Evolutionary conservation across 1,139 yeast species (phyloP), one percentile per base, ranked within the genome.

Genomic region (Starmera stellimalicola): DNA sequence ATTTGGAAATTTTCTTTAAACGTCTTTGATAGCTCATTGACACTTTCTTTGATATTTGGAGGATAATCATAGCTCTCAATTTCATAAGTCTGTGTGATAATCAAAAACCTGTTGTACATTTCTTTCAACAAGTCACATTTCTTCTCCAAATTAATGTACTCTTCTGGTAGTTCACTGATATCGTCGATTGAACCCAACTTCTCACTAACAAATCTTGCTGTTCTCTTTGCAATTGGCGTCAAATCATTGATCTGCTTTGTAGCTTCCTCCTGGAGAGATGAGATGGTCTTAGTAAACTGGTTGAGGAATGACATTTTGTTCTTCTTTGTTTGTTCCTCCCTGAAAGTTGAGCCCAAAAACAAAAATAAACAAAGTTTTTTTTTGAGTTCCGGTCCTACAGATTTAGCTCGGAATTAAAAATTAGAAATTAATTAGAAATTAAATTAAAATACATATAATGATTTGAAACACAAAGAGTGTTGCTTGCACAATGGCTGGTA

Each of bases 1-100:
- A 75, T 78, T 38, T 63, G 63, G 43, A 75, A 68, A 51, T 74
- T 74, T 43, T 59, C 68, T 33, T 68, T 65, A 35, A 77, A 56
- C 11, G 71, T 58, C 40, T 71, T 70, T 43, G 84, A 72, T 48
- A 78, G 74, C 45, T 78, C 80, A 33, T 74, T 59, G 20, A 71
- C 52, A 25, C 64, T 55, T 77, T 84, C 95, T 47, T 70, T 76
- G 31, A 73, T 60, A 52, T 82, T 80, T 38, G 80, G 77, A 11
- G 95, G 95, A 57, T 84, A 84, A 57, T 85, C 95, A 57, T 85
- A 84, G 37, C 82, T 71, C 56, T 83, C 94, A 49, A 67, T 73
- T 51, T 79, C 91, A 58, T 82, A 84, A 37, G 71, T 70, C 24
- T 69, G 62, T 38, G 94, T 78, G 39, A 84, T 78, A 38, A 77